phyloP scores from a whole-genome alignment of 2,329 filamentous ascomycete genomes.

The Pseudogymnoascus sp. region DNA sequence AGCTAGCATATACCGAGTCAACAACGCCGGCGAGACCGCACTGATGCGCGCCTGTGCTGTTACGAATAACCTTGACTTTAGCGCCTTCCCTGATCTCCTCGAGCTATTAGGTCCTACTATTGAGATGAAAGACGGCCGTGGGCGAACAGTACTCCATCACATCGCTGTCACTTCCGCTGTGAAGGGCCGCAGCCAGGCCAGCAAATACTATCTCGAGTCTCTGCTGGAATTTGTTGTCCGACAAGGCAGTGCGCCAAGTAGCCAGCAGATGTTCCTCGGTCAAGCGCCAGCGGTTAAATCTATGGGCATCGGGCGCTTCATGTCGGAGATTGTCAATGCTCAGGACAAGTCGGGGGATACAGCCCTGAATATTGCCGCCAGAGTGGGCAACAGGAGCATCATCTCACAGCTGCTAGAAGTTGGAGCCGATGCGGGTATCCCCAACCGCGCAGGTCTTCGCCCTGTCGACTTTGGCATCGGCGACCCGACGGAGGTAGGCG shows the following conservation, averaged over 20 bases:
- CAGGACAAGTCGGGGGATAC: conserved; percentile 93
- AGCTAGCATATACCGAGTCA: conserved; percentile 80
- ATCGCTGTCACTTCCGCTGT: conserved; percentile 95
- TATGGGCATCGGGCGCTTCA: conserved; percentile 85
- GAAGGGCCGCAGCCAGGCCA: conserved; percentile 83
- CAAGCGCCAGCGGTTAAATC: conserved; percentile 18
- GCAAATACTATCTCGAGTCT: conserved; percentile 92
- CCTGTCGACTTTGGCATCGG: conserved; percentile 94
- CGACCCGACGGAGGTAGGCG: conserved; percentile 43
- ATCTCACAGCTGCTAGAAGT: conserved; percentile 96
- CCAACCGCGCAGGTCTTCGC: conserved; percentile 80
- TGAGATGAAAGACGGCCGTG: conserved; percentile 80
- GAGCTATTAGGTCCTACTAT: conserved; percentile 86
- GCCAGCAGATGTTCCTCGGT: conserved; percentile 33
- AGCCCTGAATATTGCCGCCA: conserved; percentile 83
- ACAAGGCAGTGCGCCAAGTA: conserved; percentile 60
- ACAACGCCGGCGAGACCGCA: conserved; percentile 82
- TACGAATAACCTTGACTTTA: conserved; percentile 88
- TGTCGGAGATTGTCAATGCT: conserved; percentile 94
- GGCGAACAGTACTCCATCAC: conserved; percentile 87
- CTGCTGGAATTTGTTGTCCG: conserved; percentile 90
- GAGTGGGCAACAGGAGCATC: conserved; percentile 88
- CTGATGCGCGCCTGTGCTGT: conserved; percentile 88
- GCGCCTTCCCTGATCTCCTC: conserved; percentile 81
- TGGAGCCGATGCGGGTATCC: conserved; percentile 83